Evolutionary conservation across 2,329 filamentous ascomycete genomes (phyloP).

Genomic region (Fusarium sp.): DNA sequence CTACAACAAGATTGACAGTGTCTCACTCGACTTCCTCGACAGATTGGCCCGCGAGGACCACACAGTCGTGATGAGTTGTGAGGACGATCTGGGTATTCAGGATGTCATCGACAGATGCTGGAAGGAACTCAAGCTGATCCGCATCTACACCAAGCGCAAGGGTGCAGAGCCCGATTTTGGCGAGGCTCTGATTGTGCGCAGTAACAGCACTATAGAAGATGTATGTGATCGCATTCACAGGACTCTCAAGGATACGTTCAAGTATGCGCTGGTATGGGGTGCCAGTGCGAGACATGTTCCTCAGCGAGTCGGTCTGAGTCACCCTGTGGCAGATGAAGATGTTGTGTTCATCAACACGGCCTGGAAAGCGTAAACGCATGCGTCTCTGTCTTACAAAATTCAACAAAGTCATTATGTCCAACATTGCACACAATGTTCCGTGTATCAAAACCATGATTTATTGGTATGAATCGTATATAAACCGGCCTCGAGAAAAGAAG

Average conservation of each 20-base stretch:
- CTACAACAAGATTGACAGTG: conserved; percentile 99
- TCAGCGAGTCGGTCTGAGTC: conserved; percentile 87
- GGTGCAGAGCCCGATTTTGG: conserved; percentile 87
- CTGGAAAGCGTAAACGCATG: conserved; percentile 64
- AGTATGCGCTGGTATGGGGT: conserved; percentile 98
- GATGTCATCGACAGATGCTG: conserved; percentile 96
- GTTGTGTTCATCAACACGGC: conserved; percentile 75
- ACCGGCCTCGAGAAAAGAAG: conserved; percentile 34
- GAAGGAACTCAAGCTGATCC: conserved; percentile 89
- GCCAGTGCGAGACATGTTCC: conserved; percentile 95
- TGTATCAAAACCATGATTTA: conserved; percentile 22
- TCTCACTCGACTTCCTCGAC: conserved; percentile 93
- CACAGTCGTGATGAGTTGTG: conserved; percentile 97
- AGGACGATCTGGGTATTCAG: conserved; percentile 90
- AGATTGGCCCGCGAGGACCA: conserved; percentile 90
- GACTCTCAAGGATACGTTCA: conserved; percentile 97
- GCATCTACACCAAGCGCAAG: conserved; percentile 97
- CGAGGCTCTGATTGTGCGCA: conserved; percentile 93
- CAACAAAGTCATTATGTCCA: conserved; percentile 3
- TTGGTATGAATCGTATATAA: conserved; percentile 39
- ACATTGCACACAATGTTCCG: neutral
- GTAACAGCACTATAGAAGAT: conserved; percentile 90
- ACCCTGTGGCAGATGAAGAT: conserved; percentile 78
- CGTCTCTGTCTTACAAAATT: neutral
- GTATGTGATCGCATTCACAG: conserved; percentile 96